phyloP scores from a whole-genome alignment of 83 land plant species.

The Thuja plicata region DNA sequence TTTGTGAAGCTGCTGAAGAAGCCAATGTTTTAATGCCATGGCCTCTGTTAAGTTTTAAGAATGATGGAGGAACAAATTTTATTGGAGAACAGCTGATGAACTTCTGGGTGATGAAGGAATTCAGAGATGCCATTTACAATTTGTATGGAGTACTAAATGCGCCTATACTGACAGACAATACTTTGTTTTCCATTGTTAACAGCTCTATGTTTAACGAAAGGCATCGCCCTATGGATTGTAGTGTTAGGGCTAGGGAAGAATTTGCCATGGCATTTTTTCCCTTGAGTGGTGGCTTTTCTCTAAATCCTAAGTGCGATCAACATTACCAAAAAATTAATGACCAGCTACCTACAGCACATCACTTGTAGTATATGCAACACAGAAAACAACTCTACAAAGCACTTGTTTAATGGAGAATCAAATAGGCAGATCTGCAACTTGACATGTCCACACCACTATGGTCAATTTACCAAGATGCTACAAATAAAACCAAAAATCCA shows the following conservation, averaged over 20 bases:
- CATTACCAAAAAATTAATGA: neutral
- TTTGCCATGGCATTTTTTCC: too few relatives aligned
- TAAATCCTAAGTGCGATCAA: neutral
- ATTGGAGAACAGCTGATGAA: neutral
- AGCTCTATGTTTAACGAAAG: too few relatives aligned
- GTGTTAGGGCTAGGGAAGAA: too few relatives aligned
- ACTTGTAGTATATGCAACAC: neutral
- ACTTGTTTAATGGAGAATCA: neutral
- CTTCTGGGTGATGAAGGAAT: neutral
- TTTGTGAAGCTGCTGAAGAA: slow-evolving; percentile 43
- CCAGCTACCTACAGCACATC: neutral
- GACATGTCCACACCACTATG: neutral
- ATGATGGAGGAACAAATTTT: neutral
- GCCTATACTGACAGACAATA: neutral
- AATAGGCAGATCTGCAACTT: neutral
- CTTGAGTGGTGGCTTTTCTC: too few relatives aligned
- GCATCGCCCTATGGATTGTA: too few relatives aligned
- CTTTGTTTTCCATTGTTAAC: too few relatives aligned
- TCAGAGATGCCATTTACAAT: neutral
- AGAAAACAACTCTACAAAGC: neutral
- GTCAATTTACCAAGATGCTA: neutral
- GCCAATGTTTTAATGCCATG: neutral
- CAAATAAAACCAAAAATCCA: neutral
- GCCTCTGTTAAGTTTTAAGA: neutral
- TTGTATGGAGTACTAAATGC: neutral